Percentiles rank a stretch among this genome's conserved stretches.
Conservation (phyloP, 83 land plant genomes). For the Picea mariana region DNA sequence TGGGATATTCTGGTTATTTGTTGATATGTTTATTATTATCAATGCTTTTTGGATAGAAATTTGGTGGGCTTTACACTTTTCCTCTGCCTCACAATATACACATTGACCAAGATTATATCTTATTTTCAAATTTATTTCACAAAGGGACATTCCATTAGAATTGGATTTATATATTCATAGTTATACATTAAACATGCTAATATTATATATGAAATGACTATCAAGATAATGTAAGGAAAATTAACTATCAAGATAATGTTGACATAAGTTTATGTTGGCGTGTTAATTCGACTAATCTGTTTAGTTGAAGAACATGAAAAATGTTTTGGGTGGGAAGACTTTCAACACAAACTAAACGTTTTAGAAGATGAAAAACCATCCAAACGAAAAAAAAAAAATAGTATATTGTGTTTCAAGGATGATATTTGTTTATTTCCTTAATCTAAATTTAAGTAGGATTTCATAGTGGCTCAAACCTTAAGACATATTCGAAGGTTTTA, state of each 20-base stretch:
- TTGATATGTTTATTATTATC: no score
- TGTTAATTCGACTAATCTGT: neutral
- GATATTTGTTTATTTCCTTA: neutral
- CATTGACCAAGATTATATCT: constrained; percentile 57
- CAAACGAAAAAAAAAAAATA: neutral
- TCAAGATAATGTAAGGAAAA: neutral
- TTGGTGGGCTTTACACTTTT: constrained; percentile 70
- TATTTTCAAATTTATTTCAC: no score
- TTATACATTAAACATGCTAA: no score
- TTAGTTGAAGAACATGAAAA: neutral
- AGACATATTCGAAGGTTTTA: neutral
- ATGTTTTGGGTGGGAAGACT: neutral
- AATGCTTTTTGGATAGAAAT: no score
- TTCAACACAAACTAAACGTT: neutral
- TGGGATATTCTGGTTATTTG: no score
- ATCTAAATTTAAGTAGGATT: neutral
- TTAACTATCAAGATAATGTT: neutral
- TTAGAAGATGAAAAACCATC: neutral
- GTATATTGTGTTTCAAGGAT: neutral
- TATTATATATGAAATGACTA: no score
- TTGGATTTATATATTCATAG: no score
- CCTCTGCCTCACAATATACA: constrained; percentile 77
- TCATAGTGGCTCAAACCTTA: neutral
- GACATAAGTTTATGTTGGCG: neutral
- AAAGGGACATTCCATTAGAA: no score